A percentile compares a stretch with the other conserved stretches of the same genome.
Evolutionary conservation across 495 filamentous ascomycete genomes (phyloP).

Genomic region (Talaromyces proteolyticus): DNA sequence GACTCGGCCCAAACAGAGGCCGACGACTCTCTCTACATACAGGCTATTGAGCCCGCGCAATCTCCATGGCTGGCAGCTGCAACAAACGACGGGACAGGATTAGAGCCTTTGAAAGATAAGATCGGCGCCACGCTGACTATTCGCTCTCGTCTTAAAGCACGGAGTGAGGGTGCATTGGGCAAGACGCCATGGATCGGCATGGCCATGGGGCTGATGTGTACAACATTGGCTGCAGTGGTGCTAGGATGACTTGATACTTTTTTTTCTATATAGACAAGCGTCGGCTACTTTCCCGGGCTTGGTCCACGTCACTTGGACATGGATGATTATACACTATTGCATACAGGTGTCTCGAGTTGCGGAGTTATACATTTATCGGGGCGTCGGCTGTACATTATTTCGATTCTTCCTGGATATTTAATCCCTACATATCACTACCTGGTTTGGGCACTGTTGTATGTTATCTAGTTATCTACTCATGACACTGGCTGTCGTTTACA

Average conservation of each 20-base stretch:
- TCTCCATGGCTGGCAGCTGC: conserved; percentile 4
- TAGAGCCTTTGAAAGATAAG: conserved; percentile 13
- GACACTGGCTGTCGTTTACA: too few relatives aligned
- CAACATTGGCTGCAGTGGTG: conserved; percentile 39
- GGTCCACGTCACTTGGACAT: too few relatives aligned
- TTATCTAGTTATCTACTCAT: too few relatives aligned
- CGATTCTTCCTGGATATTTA: too few relatives aligned
- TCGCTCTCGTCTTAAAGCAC: conserved; percentile 12
- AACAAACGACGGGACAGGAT: conserved; percentile 10
- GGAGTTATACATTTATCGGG: too few relatives aligned
- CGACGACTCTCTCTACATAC: too few relatives aligned
- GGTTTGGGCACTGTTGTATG: too few relatives aligned
- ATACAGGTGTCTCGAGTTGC: too few relatives aligned
- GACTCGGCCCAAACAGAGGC: too few relatives aligned
- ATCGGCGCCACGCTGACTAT: conserved; percentile 2
- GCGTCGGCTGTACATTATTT: too few relatives aligned
- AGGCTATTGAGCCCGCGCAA: background rate
- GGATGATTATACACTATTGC: too few relatives aligned
- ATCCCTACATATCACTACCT: too few relatives aligned
- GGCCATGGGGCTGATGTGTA: conserved; percentile 41
- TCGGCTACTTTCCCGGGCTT: background rate
- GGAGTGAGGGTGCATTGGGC: conserved; percentile 40
- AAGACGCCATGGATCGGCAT: conserved; percentile 45
- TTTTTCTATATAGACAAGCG: background rate
- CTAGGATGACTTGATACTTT: conserved; percentile 20